A percentile compares a stretch with the other conserved stretches of the same genome.
Evolutionary conservation across 1,139 yeast genomes (phyloP).

Genomic region (Protomyces macrosporus): DNA sequence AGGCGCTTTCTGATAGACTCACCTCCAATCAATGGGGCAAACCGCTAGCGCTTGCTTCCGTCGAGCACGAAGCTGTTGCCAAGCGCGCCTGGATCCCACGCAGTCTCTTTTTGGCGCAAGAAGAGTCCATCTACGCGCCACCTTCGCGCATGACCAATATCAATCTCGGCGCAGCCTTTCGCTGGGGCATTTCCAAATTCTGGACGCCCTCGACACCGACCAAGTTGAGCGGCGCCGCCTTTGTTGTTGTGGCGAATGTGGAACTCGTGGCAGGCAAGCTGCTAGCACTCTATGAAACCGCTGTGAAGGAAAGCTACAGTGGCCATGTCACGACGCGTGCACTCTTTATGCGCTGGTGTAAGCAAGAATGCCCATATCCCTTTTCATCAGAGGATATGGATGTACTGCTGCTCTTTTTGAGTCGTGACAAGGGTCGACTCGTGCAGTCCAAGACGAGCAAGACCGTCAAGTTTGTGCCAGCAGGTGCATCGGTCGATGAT

Average conservation of each 20-base stretch:
- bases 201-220: conserved; percentile 2
- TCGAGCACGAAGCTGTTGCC: conserved; percentile 3
- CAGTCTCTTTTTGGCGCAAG: neutral
- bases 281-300: neutral
- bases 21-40: conserved; percentile 4
- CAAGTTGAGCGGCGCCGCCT: neutral
- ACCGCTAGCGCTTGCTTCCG: conserved; percentile 11
- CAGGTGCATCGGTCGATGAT: neutral
- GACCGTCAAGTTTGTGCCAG: neutral
- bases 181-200: conserved; percentile 9
- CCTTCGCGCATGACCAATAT: neutral
- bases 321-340: conserved; percentile 5
- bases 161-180: conserved; percentile 3
- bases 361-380: neutral
- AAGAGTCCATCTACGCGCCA: conserved; percentile 3
- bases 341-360: neutral
- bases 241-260: conserved; percentile 2
- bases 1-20: neutral
- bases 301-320: neutral
- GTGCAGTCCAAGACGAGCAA: neutral
- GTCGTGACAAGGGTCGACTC: conserved; percentile 1
- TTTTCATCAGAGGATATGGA: neutral
- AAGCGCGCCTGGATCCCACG: conserved; percentile 7
- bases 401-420: neutral
- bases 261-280: neutral